A percentile compares a stretch with the other conserved stretches of the same genome.
Evolutionary conservation across 768 basidiomycete genomes (phyloP).

Genomic region (Termitomyces sp.): DNA sequence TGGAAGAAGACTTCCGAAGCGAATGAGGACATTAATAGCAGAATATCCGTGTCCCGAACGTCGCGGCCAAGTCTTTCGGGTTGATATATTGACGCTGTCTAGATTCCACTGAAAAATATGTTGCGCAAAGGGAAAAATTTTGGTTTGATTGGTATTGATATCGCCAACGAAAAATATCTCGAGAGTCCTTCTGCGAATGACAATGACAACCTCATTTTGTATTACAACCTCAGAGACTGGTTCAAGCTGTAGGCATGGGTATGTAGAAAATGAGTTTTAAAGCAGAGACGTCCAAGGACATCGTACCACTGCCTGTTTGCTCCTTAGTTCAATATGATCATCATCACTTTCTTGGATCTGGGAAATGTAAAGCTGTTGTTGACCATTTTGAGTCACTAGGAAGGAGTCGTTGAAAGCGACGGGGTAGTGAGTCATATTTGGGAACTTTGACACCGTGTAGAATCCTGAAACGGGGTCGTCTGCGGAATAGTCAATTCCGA

Average conservation of each 20-base stretch:
- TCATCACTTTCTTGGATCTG: conserved; percentile 25
- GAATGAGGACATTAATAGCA: conserved; percentile 47
- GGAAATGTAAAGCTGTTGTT: conserved; percentile 24
- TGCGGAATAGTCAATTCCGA: conserved; percentile 32
- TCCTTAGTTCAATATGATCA: conserved; percentile 30
- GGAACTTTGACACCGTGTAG: conserved; percentile 20
- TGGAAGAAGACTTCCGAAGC: conserved; percentile 54
- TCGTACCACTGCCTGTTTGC: conserved; percentile 23
- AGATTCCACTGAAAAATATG: conserved; percentile 53
- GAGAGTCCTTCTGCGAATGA: conserved; percentile 34
- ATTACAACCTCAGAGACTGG: conserved; percentile 36
- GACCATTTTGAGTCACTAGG: conserved; percentile 29
- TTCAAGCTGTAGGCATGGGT: conserved; percentile 23
- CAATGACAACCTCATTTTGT: conserved; percentile 35
- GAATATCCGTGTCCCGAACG: conserved; percentile 11
- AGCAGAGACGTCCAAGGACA: not conserved
- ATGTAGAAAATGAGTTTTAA: not conserved
- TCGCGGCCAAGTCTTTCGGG: conserved; percentile 21
- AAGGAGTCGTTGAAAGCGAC: conserved; percentile 29
- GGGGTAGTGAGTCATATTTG: conserved; percentile 23
- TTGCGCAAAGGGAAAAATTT: conserved; percentile 37
- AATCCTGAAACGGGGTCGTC: conserved; percentile 32
- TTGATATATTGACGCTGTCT: conserved; percentile 40
- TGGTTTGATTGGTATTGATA: conserved; percentile 15
- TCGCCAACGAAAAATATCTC: conserved; percentile 35